Evolutionary conservation across 163 green algal species (phyloP).

Genomic region (Scenedesmus sp.): DNA sequence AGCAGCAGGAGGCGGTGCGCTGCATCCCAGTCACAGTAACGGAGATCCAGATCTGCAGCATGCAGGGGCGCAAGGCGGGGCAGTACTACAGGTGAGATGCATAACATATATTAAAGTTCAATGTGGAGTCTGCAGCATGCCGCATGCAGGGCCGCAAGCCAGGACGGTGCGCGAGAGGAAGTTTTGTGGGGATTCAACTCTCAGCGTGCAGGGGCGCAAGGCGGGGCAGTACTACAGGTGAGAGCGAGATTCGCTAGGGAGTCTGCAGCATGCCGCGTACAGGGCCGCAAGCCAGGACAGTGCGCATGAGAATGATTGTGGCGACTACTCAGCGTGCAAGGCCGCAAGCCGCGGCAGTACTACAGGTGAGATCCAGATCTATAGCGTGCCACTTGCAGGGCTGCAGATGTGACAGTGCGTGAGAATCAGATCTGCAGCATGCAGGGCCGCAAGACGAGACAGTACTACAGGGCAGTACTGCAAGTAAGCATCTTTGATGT

Average conservation of each 20-base stretch:
- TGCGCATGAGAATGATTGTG: no score
- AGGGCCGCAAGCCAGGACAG: no score
- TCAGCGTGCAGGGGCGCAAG: background rate
- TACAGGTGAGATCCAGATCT: constrained; percentile 3
- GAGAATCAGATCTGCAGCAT: constrained; percentile 48
- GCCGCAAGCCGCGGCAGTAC: no score
- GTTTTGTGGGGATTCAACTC: constrained; percentile 15
- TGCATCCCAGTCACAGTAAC: background rate
- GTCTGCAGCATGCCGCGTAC: no score
- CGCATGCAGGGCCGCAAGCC: no score
- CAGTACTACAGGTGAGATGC: constrained; percentile 34
- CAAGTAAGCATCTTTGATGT: background rate
- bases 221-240: background rate
- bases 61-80: constrained; percentile 14
- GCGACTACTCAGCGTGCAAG: background rate
- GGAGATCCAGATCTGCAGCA: constrained; percentile 48
- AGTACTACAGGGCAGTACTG: constrained; percentile 11
- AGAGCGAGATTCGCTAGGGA: background rate
- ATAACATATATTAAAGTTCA: no score
- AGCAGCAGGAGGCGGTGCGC: background rate
- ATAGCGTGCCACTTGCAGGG: no score
- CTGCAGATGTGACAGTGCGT: background rate
- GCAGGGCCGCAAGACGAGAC: constrained; percentile 1
- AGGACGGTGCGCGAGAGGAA: no score
- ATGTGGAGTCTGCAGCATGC: no score